Conservation (phyloP, 371 early-diverging fungal species). For the Funneliformis caledonium region DNA sequence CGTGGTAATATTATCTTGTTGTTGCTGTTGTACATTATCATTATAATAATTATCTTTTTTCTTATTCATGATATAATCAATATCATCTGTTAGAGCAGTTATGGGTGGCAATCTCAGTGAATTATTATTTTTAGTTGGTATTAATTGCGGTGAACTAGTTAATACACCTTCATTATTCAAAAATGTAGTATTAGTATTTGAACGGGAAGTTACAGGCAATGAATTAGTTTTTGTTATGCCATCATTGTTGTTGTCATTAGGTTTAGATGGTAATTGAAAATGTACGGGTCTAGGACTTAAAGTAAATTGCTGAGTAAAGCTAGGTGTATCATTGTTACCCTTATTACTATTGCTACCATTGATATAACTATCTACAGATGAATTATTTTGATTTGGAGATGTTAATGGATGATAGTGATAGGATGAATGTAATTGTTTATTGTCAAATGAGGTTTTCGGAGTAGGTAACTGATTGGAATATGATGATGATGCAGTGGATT, state of each 20-base stretch:
- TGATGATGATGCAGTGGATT: not conserved
- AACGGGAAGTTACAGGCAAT: not conserved
- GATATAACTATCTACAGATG: constrained; percentile 3
- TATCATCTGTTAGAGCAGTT: not conserved
- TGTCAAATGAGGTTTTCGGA: constrained; percentile 6
- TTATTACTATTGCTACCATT: constrained; percentile 10
- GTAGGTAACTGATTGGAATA: constrained; percentile 13
- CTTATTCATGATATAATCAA: not conserved
- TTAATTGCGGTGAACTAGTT: constrained; percentile 5
- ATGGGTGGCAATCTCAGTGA: constrained; percentile 13
- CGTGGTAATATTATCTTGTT: not conserved
- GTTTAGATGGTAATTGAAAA: not conserved
- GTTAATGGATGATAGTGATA: not conserved
- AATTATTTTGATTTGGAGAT: not conserved
- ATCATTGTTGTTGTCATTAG: not conserved
- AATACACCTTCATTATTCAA: not conserved
- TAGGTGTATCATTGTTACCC: not conserved
- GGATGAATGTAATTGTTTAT: not conserved
- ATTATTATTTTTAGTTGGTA: not conserved
- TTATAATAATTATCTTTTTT: not conserved
- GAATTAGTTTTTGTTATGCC: not conserved
- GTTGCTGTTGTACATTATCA: not conserved
- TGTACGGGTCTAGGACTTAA: not conserved
- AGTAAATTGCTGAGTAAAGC: constrained; percentile 23
- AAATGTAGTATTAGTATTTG: not conserved